Evolutionary conservation across 169 alveolate genomes (phyloP), one percentile per base, ranked within the genome.

Genomic region (Cardiosporidium cionae): DNA sequence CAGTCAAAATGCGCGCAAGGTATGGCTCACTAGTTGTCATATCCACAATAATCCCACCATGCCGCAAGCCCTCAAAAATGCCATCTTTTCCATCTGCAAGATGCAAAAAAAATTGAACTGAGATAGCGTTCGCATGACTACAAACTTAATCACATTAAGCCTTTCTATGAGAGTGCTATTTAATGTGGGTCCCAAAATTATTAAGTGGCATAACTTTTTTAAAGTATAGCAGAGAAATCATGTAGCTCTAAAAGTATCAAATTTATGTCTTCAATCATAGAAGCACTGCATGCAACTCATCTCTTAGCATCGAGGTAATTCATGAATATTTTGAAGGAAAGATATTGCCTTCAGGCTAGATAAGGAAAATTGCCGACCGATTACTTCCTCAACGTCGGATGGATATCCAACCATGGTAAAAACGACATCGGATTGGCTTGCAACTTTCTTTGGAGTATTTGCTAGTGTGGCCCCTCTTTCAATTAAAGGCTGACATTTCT

Each of bases 351-450:
- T 37, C 65, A 7, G 74, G 62, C n/a, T n/a, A n/a, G n/a, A n/a
- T n/a, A n/a, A n/a, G n/a, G n/a, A 33, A 32, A 32, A 34, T 22
- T 69, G 52, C 68, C 29, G 25, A 69, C 76, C 33, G 16, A 58
- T n/a, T 9, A 33, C 71, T 52, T 86, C 66, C 76, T 87, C 87
- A 16, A 89, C 93, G 68, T 90, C 95, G 29, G 81, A 74, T 6
- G 95, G 95, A 52, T 79, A 87, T 1, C 95, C 95, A 0, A 90
- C 84, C 91, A 90, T 88, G 9, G 86, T 34, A 78, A 88, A 90
- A 3, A 90, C 82, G 16, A 78, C 79, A 67, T 88, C 92, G 28
- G 84, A 68, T 2, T 76, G 68, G 32, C 65, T 35, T 52, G 93
- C 94, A 4, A 88, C 65, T 52, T 88, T 93, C 7, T 16, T 22